phyloP scores from a whole-genome alignment of 2,329 filamentous ascomycete species.

The Drechmeria coniospora region DNA sequence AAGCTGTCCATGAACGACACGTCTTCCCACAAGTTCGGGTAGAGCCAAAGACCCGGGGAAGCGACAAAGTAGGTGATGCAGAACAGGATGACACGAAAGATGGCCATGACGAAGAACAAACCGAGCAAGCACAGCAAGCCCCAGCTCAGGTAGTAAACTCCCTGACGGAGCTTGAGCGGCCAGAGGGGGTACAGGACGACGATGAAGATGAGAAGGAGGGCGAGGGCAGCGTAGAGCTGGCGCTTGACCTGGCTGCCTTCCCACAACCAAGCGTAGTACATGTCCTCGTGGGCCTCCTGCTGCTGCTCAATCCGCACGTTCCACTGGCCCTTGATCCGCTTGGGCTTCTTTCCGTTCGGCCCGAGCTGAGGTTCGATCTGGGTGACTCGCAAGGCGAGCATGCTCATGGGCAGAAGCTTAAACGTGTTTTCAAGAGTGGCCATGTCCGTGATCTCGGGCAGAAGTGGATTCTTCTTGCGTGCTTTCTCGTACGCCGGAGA shows the following conservation, averaged over 20 bases:
- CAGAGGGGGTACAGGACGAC: slow-evolving; percentile 92
- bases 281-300: slow-evolving; percentile 71
- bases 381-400: slow-evolving; percentile 77
- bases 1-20: slow-evolving; percentile 98
- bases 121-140: slow-evolving; percentile 79
- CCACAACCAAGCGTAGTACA: slow-evolving; percentile 95
- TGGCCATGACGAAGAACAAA: slow-evolving; percentile 93
- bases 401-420: slow-evolving; percentile 85
- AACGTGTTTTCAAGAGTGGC: slow-evolving; percentile 84
- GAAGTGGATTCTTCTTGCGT: slow-evolving; percentile 71
- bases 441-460: slow-evolving; percentile 78
- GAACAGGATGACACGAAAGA: slow-evolving; percentile 91
- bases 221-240: slow-evolving; percentile 77
- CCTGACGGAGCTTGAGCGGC: slow-evolving; percentile 79
- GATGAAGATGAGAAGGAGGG: slow-evolving; percentile 69
- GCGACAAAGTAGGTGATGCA: slow-evolving; percentile 75
- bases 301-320: slow-evolving; percentile 91
- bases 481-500: slow-evolving; percentile 85
- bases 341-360: slow-evolving; percentile 49
- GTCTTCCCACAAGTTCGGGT: slow-evolving; percentile 95
- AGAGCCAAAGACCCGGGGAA: slow-evolving; percentile 89
- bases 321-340: slow-evolving; percentile 92
- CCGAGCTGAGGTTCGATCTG: slow-evolving; percentile 60
- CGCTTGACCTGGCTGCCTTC: slow-evolving; percentile 89
- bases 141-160: slow-evolving; percentile 96